phyloP scores from a whole-genome alignment of 2,329 filamentous ascomycete species.

The Aspergillus ruber region DNA sequence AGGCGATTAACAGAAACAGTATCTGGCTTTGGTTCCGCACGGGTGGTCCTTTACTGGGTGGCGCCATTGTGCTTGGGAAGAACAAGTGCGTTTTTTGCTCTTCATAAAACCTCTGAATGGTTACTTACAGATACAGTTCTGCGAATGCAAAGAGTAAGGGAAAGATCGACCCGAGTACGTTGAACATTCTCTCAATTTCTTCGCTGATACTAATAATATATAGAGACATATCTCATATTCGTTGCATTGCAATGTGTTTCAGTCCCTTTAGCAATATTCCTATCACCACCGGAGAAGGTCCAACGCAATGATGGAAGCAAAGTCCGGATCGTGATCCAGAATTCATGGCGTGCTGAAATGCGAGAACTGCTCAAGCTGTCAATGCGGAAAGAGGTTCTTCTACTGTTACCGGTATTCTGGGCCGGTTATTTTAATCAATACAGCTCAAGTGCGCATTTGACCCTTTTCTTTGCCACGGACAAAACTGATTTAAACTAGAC shows the following conservation, averaged over 20 bases:
- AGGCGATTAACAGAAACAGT: conserved; percentile 1
- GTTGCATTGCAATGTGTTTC: conserved; percentile 35
- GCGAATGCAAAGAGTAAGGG: conserved; percentile 15
- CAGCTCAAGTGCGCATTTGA: conserved; percentile 22
- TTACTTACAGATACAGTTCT: conserved; percentile 7
- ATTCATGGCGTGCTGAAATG: conserved; percentile 37
- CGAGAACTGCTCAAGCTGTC: conserved; percentile 28
- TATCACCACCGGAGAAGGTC: conserved; percentile 38
- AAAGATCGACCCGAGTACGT: conserved; percentile 18
- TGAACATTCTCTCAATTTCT: too few species aligned
- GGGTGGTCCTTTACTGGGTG: conserved; percentile 44
- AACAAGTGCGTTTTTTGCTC: conserved; percentile 26
- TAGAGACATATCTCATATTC: conserved; percentile 39
- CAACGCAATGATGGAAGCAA: conserved; percentile 36
- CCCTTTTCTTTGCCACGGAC: neutral
- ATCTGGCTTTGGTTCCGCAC: conserved; percentile 48
- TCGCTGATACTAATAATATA: neutral
- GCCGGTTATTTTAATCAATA: conserved; percentile 43
- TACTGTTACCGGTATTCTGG: conserved; percentile 41
- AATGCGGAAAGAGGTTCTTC: conserved; percentile 24
- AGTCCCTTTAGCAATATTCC: conserved; percentile 33
- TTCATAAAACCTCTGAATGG: neutral
- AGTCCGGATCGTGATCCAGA: conserved; percentile 32
- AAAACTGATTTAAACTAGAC: conserved; percentile 21
- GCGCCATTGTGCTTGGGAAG: conserved; percentile 42